Evolutionary conservation across 2,329 filamentous ascomycete genomes (phyloP).

Genomic region (Camillea tinctor): DNA sequence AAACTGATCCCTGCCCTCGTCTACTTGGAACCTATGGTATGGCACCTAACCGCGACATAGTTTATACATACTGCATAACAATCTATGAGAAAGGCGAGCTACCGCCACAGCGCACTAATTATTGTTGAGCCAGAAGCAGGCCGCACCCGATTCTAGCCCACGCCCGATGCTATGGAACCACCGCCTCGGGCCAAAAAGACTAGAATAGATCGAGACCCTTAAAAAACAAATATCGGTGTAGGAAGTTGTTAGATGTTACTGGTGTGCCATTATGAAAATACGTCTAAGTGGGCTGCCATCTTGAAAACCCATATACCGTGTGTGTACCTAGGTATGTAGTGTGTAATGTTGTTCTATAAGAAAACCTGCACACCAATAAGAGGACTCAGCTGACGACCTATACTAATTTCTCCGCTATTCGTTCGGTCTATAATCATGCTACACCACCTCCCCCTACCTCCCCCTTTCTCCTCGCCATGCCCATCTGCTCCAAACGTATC

Average conservation of each 20-base stretch:
- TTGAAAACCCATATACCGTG: constrained; percentile 19
- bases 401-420: not conserved
- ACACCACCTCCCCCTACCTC: not conserved
- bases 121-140: constrained; percentile 17
- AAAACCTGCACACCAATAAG: constrained; percentile 3
- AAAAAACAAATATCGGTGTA: constrained; percentile 11
- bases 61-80: too few species aligned
- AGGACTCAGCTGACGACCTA: not conserved
- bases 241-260: constrained; percentile 10
- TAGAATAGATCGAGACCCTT: constrained; percentile 13
- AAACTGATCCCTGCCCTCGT: constrained; percentile 8
- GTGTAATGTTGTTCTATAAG: constrained; percentile 7
- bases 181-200: constrained; percentile 17
- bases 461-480: constrained; percentile 13
- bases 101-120: constrained; percentile 16
- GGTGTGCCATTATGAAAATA: not conserved
- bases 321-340: too few species aligned
- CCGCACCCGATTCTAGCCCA: constrained; percentile 22
- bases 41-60: not conserved
- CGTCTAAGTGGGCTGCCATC: constrained; percentile 13
- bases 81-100: constrained; percentile 9
- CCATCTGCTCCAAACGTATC: constrained; percentile 21
- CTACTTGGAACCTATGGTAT: constrained; percentile 8
- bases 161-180: constrained; percentile 24
- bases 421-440: not conserved